phyloP scores from a whole-genome alignment of 441 rosid species.

The Manihot esculenta region DNA sequence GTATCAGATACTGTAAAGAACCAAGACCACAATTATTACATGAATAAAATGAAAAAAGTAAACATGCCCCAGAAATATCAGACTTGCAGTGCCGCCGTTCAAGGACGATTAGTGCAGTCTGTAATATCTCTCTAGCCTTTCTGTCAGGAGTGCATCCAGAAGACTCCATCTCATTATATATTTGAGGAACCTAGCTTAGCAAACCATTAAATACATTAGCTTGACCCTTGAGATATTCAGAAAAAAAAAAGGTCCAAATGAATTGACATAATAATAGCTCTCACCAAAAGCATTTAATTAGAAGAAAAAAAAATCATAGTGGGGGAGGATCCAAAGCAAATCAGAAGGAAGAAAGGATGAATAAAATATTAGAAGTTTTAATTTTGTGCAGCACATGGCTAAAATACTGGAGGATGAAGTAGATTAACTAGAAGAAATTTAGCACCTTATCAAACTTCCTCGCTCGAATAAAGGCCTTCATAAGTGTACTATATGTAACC shows the following conservation, averaged over 20 bases:
- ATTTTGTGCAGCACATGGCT: not conserved
- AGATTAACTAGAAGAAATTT: conserved; percentile 12
- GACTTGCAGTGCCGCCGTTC: conserved; percentile 40
- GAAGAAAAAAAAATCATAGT: not conserved
- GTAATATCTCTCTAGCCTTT: conserved; percentile 55
- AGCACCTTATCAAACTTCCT: conserved; percentile 55
- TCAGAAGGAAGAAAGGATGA: not conserved
- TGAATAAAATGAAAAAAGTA: not conserved
- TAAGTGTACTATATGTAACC: conserved; percentile 60
- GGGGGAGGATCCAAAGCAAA: not conserved
- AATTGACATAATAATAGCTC: not conserved
- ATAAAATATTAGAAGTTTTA: not conserved
- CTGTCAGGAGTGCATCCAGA: conserved; percentile 64
- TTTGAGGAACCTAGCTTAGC: conserved; percentile 49
- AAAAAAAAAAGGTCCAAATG: not conserved
- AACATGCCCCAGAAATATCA: not conserved
- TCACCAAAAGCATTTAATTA: not conserved
- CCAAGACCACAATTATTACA: not conserved
- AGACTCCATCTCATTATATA: conserved; percentile 67
- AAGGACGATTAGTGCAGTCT: conserved; percentile 49
- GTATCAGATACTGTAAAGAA: not conserved
- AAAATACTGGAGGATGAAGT: not conserved
- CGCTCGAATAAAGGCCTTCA: conserved; percentile 69
- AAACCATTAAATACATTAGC: conserved; percentile 12
- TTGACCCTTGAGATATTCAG: not conserved